Evolutionary conservation across 805 yeast genomes (phyloP), one percentile per base, ranked within the genome.

Genomic region (Candida ortonii): DNA sequence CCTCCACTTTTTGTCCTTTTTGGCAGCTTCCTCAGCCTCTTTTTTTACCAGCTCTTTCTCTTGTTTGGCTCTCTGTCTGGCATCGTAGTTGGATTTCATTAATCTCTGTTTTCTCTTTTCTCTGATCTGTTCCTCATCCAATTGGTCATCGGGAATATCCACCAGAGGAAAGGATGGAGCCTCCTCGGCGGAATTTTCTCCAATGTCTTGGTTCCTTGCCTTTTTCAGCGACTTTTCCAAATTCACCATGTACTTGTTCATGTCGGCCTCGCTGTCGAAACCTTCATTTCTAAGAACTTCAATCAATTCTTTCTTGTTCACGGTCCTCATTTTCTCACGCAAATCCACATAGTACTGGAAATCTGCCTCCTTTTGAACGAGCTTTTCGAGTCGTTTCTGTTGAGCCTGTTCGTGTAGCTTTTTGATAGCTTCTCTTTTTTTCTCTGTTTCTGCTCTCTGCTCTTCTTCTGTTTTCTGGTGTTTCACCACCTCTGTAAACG

Each of bases 381-480:
- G 61, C 51, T 85, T 88, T 54, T 90, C 96, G 7, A 78, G 58
- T 36, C 98, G 67, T 46, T 80, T 81, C 51, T 80, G 82, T 49
- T 82, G 88, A 0, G 97, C 97, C 59, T 88, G 96, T 51, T 86
- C 95, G 61, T 93, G 97, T 42, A 94, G 68, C 45, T 95, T 70
- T 44, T 81, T 75, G 7, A 97, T 97, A 43, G 83, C 84, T 53
- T 88, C 96, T 49, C 75, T 73, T 41, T 95, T 72, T 53, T 82
- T 80, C 46, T 83, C 90, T 1, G 89, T 81, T 44, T 84, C 88
- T 16, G 72, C 58, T 14, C 75, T 78, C 16, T 89, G 59, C 55
- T 90, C 97, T 57, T 86, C 96, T 40, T 82, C 93, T 0, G 87
- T 65, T 54, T 89, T 89, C 54, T 81, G 85, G 27, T 75, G 77